Evolutionary conservation across 495 filamentous ascomycete species (phyloP), one percentile per base, ranked within the genome.

Genomic region (Penicillium crystallinum): DNA sequence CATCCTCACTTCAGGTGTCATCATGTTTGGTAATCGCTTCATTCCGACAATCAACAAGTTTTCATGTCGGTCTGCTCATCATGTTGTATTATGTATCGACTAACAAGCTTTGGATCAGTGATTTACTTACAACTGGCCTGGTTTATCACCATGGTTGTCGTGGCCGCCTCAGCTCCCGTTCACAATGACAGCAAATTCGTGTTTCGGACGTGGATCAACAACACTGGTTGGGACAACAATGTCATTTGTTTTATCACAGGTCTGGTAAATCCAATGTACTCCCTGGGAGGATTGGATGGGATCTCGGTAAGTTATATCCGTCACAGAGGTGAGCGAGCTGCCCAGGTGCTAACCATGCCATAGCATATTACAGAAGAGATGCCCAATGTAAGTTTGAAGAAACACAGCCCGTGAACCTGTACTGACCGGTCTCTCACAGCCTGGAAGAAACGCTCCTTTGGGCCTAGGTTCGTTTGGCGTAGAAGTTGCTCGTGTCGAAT

Each of bases 321-420:
- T 19, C 21, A 14, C 12, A 14, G 19, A 3, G 3, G 11, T 18
- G 30, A 47, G 15, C 0, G 37, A 47, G 25, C 34, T 47, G 8
- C 29, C 0, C 40, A 47, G 25, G 33, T 47, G 8, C 29, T 34
- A 43, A 56, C 19, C 1, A 39, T 22, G 11, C 12, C n/a, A 27
- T 76, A 84, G 31, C 88, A 92, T 61, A 80, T 92, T 48, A 83
- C 88, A 2, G 88, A 92, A 62, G 88, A 92, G 66, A 71, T 91
- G 33, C 85, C 87, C 0, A 76, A 83, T 51, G 67, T 67, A 46
- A 47, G 86, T 85, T 7, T 0, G 7, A 2, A 0, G 6, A 3
- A 0, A 5, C 1, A 7, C 3, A 73, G 6, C 61, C 31, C 69
- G 10, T 2, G 17, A 22, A 9, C 14, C 8, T 40, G 15, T 43